These are phyloP conservation scores for Caryopteris hybrid DNA, from an alignment of 305 asterid genomes.

Conservation along the genomic window DNA sequence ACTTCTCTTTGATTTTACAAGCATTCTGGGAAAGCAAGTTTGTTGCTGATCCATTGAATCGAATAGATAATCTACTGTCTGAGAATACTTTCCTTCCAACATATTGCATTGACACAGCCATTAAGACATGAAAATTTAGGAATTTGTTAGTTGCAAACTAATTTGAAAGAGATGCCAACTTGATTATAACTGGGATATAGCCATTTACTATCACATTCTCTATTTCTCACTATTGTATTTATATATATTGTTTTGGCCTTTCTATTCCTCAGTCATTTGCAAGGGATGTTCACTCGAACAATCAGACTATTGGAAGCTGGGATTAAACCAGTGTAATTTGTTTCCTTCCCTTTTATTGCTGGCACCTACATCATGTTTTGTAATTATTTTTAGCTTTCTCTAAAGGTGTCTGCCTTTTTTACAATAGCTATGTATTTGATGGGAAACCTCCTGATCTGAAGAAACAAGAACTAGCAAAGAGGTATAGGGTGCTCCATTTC, in stretches of 20 bases:
- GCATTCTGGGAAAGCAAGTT: neutral
- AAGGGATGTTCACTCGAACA: slow-evolving; percentile 89
- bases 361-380: slow-evolving; percentile 3
- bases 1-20: neutral
- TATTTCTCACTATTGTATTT: neutral
- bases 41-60: neutral
- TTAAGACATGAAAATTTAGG: neutral
- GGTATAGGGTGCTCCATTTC: slow-evolving; percentile 39
- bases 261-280: slow-evolving; percentile 58
- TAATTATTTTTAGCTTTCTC: slow-evolving; percentile 4
- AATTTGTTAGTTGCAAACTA: neutral
- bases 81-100: neutral
- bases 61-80: neutral
- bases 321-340: slow-evolving; percentile 84
- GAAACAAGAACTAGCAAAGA: slow-evolving; percentile 91
- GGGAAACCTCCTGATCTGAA: slow-evolving; percentile 91
- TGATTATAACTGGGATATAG: neutral
- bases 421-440: slow-evolving; percentile 78
- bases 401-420: slow-evolving; percentile 18
- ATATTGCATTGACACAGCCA: neutral
- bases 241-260: neutral
- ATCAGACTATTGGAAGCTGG: slow-evolving; percentile 98
- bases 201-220: neutral
- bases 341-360: slow-evolving; percentile 16
- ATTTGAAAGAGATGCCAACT: neutral